phyloP scores from a whole-genome alignment of 78 protist species.

The Pigoraptor vietnamica region DNA sequence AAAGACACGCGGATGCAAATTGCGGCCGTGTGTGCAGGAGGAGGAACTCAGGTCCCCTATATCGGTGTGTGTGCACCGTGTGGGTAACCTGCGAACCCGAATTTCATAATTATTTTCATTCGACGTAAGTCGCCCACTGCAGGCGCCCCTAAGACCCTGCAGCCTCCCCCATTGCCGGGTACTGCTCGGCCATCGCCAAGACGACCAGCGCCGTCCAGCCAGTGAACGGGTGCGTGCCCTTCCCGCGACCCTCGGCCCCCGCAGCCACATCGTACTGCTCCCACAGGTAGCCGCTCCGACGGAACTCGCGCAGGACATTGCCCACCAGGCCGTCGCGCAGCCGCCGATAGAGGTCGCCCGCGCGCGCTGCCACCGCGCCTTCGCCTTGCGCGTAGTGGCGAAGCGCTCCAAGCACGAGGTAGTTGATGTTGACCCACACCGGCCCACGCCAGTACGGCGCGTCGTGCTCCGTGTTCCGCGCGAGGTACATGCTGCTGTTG shows the following conservation, averaged over 20 bases:
- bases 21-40: no score
- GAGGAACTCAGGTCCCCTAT: no score
- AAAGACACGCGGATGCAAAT: no score
- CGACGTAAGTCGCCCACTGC: no score
- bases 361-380: background rate
- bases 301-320: conserved; percentile 28
- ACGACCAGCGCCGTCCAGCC: conserved; percentile 89
- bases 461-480: conserved; percentile 4
- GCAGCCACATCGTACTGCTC: conserved; percentile 74
- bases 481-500: background rate
- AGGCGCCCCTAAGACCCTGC: no score
- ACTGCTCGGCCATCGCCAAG: conserved; percentile 47
- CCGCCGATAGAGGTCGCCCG: background rate
- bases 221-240: conserved; percentile 75
- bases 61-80: no score
- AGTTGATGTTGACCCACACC: conserved; percentile 92
- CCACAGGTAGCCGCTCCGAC: conserved; percentile 73
- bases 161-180: no score
- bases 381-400: background rate
- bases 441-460: conserved; percentile 89
- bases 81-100: no score
- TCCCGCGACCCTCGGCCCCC: conserved; percentile 63
- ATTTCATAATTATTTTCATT: no score
- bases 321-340: conserved; percentile 51
- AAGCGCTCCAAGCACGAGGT: conserved; percentile 57